Base-by-base conservation (phyloP, 768 basidiomycete species). In the Vararia minispora region DNA sequence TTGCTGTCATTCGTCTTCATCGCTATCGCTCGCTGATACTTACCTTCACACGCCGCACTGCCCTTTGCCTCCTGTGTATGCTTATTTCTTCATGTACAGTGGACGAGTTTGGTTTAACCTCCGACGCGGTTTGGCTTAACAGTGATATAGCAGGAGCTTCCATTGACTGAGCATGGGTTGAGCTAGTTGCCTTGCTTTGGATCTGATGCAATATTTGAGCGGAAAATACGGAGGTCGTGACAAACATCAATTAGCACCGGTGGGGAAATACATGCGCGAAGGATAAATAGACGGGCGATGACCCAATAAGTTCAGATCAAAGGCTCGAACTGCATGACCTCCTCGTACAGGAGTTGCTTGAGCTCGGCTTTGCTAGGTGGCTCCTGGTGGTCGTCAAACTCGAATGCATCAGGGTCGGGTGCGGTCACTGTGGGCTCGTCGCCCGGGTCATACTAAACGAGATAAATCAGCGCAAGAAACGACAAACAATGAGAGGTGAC, bases 391-490 rank as follows among this genome's bases (percentile, higher is more conserved):
- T 75, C 72, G 57, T 95, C 90, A 52, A 92, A 94, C 49, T 89
- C 82, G 58, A 95, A 95, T 60, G 91, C 95, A 31, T 74, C 71
- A 0, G 87, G 76, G 52, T 79, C 79, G 31, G 95, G 71, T 8
- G 85, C 79, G 28, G 74, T 67, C n/a, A 82, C 79, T 21, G 65
- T 64, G 2, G 92, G 91, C 53, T 95, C 91, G 53, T 95, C 91
- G 38, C 86, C 81, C 2, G 89, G 79, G 54, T 90, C 88, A 49
- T 89, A 85, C 77, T 82, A 43, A 22, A 45, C 33, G 28, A 42
- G 39, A 43, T 17, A 8, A 11, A 22, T 52, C 16, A 45, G 45
- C 4, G 12, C 16, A 40, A 7, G 18, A 20, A 6, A 26, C 7
- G 22, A 25, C 6, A 22, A 24, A 25, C n/a, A n/a, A 41, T 9